A percentile compares a stretch with the other conserved stretches of the same genome.
Evolutionary conservation across 345 rosid species (phyloP).

Genomic region (Anastatica hierochuntica): DNA sequence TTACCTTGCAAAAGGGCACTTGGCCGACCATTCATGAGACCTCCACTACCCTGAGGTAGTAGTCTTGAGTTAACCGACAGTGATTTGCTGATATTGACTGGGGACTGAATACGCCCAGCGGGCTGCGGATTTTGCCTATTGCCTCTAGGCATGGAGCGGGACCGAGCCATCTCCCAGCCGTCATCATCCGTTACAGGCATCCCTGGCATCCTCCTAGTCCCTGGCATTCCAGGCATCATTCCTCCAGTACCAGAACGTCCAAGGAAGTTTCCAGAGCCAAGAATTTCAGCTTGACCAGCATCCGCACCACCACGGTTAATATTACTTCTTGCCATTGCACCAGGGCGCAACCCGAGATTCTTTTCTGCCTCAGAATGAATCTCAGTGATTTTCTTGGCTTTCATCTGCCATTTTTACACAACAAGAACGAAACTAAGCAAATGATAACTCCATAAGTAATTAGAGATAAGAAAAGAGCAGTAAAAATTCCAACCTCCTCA

Average conservation of each 20-base stretch:
- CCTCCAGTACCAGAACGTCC: conserved; percentile 79
- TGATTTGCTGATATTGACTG: conserved; percentile 30
- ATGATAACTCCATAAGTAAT: not conserved
- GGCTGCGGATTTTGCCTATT: conserved; percentile 38
- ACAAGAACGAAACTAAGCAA: too few species aligned
- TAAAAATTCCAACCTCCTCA: conserved; percentile 57
- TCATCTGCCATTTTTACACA: conserved; percentile 46
- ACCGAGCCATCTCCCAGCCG: conserved; percentile 68
- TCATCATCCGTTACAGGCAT: conserved; percentile 76
- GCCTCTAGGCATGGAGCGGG: conserved; percentile 68
- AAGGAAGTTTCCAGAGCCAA: conserved; percentile 49
- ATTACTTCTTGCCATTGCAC: conserved; percentile 63
- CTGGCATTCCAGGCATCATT: too few species aligned
- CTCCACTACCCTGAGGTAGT: conserved; percentile 69
- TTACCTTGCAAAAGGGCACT: conserved; percentile 86
- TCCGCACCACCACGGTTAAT: conserved; percentile 8
- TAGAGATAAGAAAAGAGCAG: not conserved
- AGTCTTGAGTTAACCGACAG: conserved; percentile 45
- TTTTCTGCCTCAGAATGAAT: conserved; percentile 89
- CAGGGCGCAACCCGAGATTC: conserved; percentile 84
- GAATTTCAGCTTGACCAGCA: conserved; percentile 18
- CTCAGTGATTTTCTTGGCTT: conserved; percentile 87
- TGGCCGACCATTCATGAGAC: conserved; percentile 40
- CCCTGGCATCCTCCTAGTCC: too few species aligned
- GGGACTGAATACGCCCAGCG: conserved; percentile 40